Evolutionary conservation across 345 rosid genomes (phyloP), one percentile per base, ranked within the genome.

Genomic region (Eutrema japonicum): DNA sequence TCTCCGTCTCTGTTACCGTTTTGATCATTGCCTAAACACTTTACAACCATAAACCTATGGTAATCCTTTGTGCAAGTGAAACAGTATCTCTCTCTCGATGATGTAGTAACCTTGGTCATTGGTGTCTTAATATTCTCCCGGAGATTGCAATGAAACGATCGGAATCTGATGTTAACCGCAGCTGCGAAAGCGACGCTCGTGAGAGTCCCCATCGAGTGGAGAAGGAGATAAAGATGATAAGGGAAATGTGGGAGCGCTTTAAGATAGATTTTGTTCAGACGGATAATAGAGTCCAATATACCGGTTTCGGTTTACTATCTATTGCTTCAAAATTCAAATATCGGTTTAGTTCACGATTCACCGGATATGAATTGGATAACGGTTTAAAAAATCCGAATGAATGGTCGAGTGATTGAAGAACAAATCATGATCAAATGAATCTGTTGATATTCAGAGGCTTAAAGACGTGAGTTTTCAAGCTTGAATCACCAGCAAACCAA

Each of bases 171-270:
- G 74, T 64, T 77, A 37, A 82, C 64, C 12, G 83, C 68, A 59
- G 81, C 72, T 33, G 84, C 83, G 38, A 82, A 84, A 63, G 76
- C 83, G 32, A 70, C 51, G 85, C 85, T 85, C 27, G 86, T 74
- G 37, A 89, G 87, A 70, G 96, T 85, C 41, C 88, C 92, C 96
- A 89, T 89, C 41, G 67, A 68, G 76, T 26, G 57, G 68, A 36
- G 51, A 11, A 0, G 13, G 45, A 70, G 46, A 64, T 26, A 27
- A 27, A 59, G 68, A 71, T 71, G 68, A 71, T 71, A 71, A 71
- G 68, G 37, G 45, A 26, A 37, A 59, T 54, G 63, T 42, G 42
- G 0, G 42, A 30, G 12, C 29, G 38, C 22, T 53, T 53, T 4
- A 10, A 30, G 33, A 30, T 30, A 30, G 33, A 30, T 3, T 30